Base-by-base conservation (phyloP, 768 basidiomycete genomes). In the Cystofilobasidium bisporidii region DNA sequence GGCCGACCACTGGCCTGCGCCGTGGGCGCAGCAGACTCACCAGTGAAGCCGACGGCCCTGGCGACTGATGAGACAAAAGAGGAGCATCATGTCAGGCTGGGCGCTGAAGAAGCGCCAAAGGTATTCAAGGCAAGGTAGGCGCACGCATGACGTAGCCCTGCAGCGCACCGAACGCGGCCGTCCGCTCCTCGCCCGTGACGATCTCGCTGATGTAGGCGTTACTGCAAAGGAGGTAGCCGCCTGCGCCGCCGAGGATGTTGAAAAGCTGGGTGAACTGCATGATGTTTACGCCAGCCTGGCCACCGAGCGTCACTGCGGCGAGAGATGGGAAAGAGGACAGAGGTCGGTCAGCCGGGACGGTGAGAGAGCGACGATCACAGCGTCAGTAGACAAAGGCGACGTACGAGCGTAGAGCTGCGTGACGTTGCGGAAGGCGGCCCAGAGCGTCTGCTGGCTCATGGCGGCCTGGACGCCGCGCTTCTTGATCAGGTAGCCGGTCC, bases 221-320 rank as follows among this genome's bases (percentile, higher is more conserved):
- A 20, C 72, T 71, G 10, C 73, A 72, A 17, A 78, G 71, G 50
- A 74, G 71, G 57, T 76, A 77, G 0, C 76, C 77, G 0, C 74
- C 75, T 5, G 72, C 75, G 1, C 73, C 73, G 11, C 77, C 77
- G 14, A 76, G 50, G 33, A 77, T 71, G 24, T 75, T 76, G 67
- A 77, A 63, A 38, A 73, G 50, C 64, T 78, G 77, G 0, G 76
- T 74, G 24, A 68, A 48, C 62, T 75, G 75, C 28, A 76, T 71
- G 43, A 76, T 72, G 24, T 60, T 48, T 22, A 76, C 70, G 5
- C 74, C 75, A 0, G 53, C 10, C 5, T 26, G 48, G 0, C 73
- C 73, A 4, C 76, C 75, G 26, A 69, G 41, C 26, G 67, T 65
- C 26, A 73, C 47, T 48, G 47, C 6, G n/a, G 20, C 45, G 11